Evolutionary conservation across 176 grass and related monocot genomes (phyloP).

Genomic region (Eremochloa ophiuroides): DNA sequence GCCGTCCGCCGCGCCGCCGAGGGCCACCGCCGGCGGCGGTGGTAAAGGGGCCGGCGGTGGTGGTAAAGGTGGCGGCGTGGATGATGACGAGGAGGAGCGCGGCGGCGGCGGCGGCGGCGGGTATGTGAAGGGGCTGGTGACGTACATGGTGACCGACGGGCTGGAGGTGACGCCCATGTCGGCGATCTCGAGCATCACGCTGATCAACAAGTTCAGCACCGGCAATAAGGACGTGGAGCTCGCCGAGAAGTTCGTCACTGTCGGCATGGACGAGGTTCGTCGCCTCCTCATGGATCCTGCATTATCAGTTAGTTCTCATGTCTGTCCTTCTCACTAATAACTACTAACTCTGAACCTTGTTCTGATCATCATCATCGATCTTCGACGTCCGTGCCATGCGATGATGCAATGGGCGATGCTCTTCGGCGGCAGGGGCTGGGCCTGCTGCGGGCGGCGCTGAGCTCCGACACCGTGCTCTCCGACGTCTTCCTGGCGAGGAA

Average conservation of each 20-base stretch:
- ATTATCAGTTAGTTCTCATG: too few species aligned
- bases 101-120: background rate
- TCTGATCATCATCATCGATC: too few species aligned
- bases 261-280: conserved; percentile 32
- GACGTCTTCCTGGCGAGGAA: conserved; percentile 34
- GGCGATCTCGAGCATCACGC: conserved; percentile 41
- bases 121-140: conserved; percentile 40
- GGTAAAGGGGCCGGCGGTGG: too few species aligned
- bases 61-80: too few species aligned
- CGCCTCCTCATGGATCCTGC: background rate
- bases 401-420: too few species aligned
- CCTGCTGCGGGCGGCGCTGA: conserved; percentile 7
- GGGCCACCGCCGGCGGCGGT: too few species aligned
- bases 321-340: too few species aligned
- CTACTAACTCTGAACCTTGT: too few species aligned
- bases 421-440: too few species aligned
- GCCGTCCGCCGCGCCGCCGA: too few species aligned
- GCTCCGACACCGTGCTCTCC: conserved; percentile 32
- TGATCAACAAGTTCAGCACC: conserved; percentile 30
- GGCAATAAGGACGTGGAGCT: conserved; percentile 29
- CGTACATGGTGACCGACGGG: conserved; percentile 52
- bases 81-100: too few species aligned
- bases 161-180: conserved; percentile 56
- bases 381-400: too few species aligned
- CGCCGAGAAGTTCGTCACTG: conserved; percentile 34